A percentile compares a stretch with the other conserved stretches of the same genome.
Conservation (phyloP, 495 filamentous ascomycete genomes). For the Podospora tetraspora region DNA sequence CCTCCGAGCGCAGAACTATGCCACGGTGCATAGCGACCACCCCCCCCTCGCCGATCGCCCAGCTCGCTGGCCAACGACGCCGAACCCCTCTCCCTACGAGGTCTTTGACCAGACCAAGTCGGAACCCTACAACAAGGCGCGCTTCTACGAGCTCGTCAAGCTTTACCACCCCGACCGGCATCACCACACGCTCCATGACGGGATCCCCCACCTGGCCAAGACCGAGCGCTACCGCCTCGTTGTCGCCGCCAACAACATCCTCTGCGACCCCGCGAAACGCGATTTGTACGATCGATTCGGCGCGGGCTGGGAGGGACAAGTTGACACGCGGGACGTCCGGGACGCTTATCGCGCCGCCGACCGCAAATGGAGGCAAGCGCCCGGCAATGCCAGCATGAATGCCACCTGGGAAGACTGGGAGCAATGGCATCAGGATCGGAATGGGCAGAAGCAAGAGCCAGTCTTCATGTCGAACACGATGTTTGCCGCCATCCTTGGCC, state of each 20-base stretch:
- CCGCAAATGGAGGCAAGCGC: conserved; percentile 44
- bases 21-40: conserved; percentile 18
- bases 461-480: conserved; percentile 65
- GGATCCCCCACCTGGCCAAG: conserved; percentile 50
- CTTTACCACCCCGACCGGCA: conserved; percentile 87
- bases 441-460: conserved; percentile 51
- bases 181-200: conserved; percentile 39
- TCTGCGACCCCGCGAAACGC: conserved; percentile 75
- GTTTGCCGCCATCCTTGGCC: conserved; percentile 64
- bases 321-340: conserved; percentile 32
- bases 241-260: conserved; percentile 79
- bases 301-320: conserved; percentile 63
- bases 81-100: conserved; percentile 80
- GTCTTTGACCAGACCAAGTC: conserved; percentile 62
- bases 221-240: conserved; percentile 85
- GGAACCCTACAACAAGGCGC: conserved; percentile 70
- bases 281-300: conserved; percentile 77
- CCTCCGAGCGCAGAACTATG: conserved; percentile 11
- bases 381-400: conserved; percentile 63
- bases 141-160: conserved; percentile 88
- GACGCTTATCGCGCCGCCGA: conserved; percentile 36
- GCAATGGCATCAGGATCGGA: conserved; percentile 61
- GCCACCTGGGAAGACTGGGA: conserved; percentile 99
- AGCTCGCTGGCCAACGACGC: conserved; percentile 37
- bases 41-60: conserved; percentile 26